Evolutionary conservation across 179 eudicot species (phyloP), one percentile per base, ranked within the genome.

Genomic region (Pouteria campechiana): DNA sequence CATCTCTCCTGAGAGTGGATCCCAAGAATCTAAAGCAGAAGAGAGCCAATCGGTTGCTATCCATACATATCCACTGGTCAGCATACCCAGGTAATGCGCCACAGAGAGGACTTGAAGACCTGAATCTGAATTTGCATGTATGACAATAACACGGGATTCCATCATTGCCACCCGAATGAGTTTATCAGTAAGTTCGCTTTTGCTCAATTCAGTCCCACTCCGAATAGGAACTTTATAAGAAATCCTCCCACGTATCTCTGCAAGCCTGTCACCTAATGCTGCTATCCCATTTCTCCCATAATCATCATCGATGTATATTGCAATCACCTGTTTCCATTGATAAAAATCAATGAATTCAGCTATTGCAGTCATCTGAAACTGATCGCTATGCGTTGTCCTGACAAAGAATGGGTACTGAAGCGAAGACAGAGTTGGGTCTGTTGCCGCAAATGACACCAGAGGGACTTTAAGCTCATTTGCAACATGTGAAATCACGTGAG

Each of bases 11-110:
- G 47, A 40, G 11, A 35, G 39, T 7, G 50, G 34, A 36, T 8
- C 43, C 17, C 44, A 34, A 16, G 64, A 40, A 40, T 76, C 83
- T 19, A 76, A 19, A 22, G 63, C 53, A 9, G 76, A 44, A 4
- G 71, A 41, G 30, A 76, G 59, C 83, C 83, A 76, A 33, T 70
- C 61, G 0, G 79, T 72, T 11, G 83, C 60, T 17, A 76, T 61
- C 83, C 83, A 76, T 27, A 76, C 83, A 55, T 72, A 76, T 8
- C 71, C 73, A 23, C 43, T 52, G 23, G n/a, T 48, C 67, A 76
- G 49, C 83, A 76, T 76, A 17, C 52, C 66, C 24, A 76, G 73
- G 33, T 62, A 37, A 33, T 57, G 48, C n/a, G 83, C 83, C 42
- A 47, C 37, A 2, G 53, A 35, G 38, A 76, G 63, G 18, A 76